These are phyloP conservation scores for Breynia disticha DNA, from an alignment of 441 rosid genomes.

Conservation along the genomic window DNA sequence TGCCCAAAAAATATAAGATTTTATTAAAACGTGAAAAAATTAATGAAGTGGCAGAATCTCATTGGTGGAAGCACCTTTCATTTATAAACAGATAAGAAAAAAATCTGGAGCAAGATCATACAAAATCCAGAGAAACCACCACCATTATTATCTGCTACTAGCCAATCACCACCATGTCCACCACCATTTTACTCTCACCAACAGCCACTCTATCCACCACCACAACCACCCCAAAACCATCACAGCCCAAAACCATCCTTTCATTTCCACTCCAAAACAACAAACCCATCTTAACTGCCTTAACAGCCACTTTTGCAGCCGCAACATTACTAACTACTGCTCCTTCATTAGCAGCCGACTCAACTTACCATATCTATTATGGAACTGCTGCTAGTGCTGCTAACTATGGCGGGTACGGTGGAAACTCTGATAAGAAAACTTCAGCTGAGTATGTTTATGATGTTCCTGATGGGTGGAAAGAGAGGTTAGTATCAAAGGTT, in stretches of 20 bases:
- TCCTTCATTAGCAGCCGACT: constrained; percentile 43
- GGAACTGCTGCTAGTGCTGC: constrained; percentile 95
- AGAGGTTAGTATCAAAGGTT: constrained; percentile 72
- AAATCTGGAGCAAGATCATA: no score
- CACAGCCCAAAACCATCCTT: constrained; percentile 19
- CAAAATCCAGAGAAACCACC: no score
- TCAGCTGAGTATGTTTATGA: constrained; percentile 87
- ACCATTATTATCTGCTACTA: no score
- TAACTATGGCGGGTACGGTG: constrained; percentile 83
- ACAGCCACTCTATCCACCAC: constrained; percentile 34
- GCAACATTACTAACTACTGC: constrained; percentile 38
- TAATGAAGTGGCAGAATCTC: no score
- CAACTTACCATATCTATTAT: constrained; percentile 53
- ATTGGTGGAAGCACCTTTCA: no score
- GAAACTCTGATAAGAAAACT: constrained; percentile 74
- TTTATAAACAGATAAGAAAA: no score
- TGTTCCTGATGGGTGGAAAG: constrained; percentile 90
- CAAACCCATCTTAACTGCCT: background rate
- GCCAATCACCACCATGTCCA: no score
- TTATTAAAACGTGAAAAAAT: background rate
- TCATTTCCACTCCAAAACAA: constrained; percentile 13
- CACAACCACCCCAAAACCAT: constrained; percentile 26
- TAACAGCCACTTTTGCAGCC: constrained; percentile 47
- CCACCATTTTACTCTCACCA: constrained; percentile 26
- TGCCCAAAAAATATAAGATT: background rate